Evolutionary conservation across 2,329 filamentous ascomycete genomes (phyloP).

Genomic region (Aspergillus caelatus): DNA sequence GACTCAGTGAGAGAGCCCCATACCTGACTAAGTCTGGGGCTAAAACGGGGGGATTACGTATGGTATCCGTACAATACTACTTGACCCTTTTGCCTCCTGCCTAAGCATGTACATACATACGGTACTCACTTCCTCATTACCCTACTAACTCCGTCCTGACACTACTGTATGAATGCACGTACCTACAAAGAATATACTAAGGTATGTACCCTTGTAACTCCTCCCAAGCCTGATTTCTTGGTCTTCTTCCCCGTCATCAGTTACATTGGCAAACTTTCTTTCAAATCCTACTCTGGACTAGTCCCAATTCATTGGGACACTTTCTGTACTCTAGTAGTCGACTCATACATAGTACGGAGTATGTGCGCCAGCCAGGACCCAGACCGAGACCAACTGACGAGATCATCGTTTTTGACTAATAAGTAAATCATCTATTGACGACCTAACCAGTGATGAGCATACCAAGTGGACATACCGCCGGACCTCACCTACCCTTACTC

Average conservation of each 20-base stretch:
- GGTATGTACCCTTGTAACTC: neutral
- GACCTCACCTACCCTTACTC: neutral
- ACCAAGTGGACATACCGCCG: conserved; percentile 1
- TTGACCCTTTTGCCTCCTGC: neutral
- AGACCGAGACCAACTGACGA: neutral
- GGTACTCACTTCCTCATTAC: no score
- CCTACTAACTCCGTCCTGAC: neutral
- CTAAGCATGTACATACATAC: neutral
- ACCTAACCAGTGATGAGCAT: neutral
- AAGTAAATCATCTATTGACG: neutral
- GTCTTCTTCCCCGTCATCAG: neutral
- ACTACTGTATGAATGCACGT: neutral
- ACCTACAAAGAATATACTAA: neutral
- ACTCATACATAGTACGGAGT: neutral
- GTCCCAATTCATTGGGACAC: neutral
- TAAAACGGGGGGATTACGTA: conserved; percentile 13
- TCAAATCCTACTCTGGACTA: neutral
- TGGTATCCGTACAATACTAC: neutral
- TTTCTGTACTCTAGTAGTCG: neutral
- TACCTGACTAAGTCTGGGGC: conserved; percentile 14
- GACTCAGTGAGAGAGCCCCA: neutral
- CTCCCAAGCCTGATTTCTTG: neutral
- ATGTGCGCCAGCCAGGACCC: neutral
- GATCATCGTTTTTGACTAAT: neutral
- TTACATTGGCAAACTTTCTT: conserved; percentile 5